Percentiles rank a stretch among this genome's conserved stretches.
These are phyloP conservation scores for Penicillium brevicompactum DNA, from an alignment of 2,329 filamentous ascomycete species.

Conservation along the genomic window DNA sequence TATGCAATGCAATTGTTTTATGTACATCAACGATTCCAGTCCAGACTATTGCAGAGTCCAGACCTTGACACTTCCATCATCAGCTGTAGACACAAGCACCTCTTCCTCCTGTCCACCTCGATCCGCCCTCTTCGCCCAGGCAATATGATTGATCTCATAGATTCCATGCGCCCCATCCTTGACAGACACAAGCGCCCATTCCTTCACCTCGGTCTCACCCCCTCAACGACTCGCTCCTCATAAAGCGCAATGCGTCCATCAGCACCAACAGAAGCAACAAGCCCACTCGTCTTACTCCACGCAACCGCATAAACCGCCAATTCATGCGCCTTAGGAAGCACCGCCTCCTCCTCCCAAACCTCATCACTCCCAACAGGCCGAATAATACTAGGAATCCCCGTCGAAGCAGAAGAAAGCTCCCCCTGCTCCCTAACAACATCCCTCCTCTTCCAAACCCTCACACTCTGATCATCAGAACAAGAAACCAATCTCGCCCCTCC, in stretches of 20 bases:
- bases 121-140: slow-evolving; percentile 82
- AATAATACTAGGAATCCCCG: slow-evolving; percentile 85
- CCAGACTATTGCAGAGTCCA: slow-evolving; percentile 62
- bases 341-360: slow-evolving; percentile 76
- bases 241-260: slow-evolving; percentile 84
- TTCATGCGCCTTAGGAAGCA: slow-evolving; percentile 75
- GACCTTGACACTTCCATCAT: slow-evolving; percentile 83
- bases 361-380: slow-evolving; percentile 71
- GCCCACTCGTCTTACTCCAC: slow-evolving; percentile 78
- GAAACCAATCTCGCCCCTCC: slow-evolving; percentile 67
- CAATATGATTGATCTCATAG: slow-evolving; percentile 90
- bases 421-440: slow-evolving; percentile 30
- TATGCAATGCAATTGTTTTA: background rate
- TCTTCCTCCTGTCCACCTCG: slow-evolving; percentile 59
- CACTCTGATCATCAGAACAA: slow-evolving; percentile 80
- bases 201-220: slow-evolving; percentile 42
- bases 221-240: slow-evolving; percentile 57
- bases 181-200: slow-evolving; percentile 73
- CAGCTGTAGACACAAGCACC: slow-evolving; percentile 85
- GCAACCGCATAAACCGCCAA: slow-evolving; percentile 80
- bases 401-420: slow-evolving; percentile 41
- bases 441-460: slow-evolving; percentile 75
- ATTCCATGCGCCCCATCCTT: slow-evolving; percentile 79
- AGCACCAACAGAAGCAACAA: slow-evolving; percentile 84
- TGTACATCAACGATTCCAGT: background rate